Evolutionary conservation across 202 grass and related monocot genomes (phyloP), one percentile per base, ranked within the genome.

Genomic region (Panicum hallii): DNA sequence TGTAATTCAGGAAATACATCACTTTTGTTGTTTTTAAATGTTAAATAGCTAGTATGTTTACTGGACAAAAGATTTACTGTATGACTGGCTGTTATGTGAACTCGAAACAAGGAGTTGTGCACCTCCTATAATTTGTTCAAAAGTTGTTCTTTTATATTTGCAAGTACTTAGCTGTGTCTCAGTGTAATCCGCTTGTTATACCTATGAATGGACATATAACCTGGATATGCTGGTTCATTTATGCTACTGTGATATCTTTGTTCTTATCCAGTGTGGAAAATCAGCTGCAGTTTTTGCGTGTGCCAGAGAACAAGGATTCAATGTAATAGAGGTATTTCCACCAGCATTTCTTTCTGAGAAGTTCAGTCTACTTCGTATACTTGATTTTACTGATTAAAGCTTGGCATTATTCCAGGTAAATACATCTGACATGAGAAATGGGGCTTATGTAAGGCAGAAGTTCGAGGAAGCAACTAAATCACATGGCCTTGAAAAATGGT

Each of bases 401-500:
- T 74, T 83, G n/a, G n/a, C 36, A 70, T 88, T 84, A 78, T 88
- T 75, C 72, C 87, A 99, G 96, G 90, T 95, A 77, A 94, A 90
- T 94, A 86, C 96, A 86, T 99, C 93, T 58, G 96, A 99, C 80
- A 90, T 94, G 60, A 95, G 96, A 95, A 94, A 89, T 86, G 96
- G 93, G 42, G 87, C 93, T 45, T 86, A 86, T 84, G 79, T 99
- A 44, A 95, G 88, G 85, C 93, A 92, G 77, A 92, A 91, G 74
- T 99, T 95, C 36, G 83, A 88, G 81, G 96, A 94, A 89, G 93
- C 93, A 63, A 89, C 91, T 84, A 91, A 92, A 92, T 99, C 96
- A 50, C 93, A 94, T 84, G 87, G 93, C 74, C 87, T 94, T 70
- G 93, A 90, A 88, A 95, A 89, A 90, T 94, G 96, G 96, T 99